These are phyloP conservation scores for Lecanoromycetidae sp. DNA, from an alignment of 2,329 filamentous ascomycete genomes.

Conservation along the genomic window DNA sequence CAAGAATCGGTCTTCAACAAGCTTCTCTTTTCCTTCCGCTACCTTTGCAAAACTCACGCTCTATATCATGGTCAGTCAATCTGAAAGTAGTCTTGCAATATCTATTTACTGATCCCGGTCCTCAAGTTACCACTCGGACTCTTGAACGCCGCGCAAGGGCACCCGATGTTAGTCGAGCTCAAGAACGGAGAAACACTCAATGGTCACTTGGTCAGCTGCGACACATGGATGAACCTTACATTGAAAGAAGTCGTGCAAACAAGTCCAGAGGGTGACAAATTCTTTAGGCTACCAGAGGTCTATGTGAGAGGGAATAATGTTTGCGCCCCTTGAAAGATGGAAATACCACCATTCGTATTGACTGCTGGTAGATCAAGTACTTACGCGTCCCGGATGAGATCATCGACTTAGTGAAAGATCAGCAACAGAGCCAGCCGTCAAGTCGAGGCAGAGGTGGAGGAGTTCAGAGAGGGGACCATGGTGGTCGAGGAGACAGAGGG, in stretches of 20 bases:
- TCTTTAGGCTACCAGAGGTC: slow-evolving; percentile 80
- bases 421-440: slow-evolving; percentile 59
- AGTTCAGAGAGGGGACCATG: slow-evolving; percentile 28
- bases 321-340: slow-evolving; percentile 25
- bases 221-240: slow-evolving; percentile 99
- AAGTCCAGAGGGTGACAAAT: slow-evolving; percentile 86
- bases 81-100: too few species aligned
- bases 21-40: too few species aligned
- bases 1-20: too few species aligned
- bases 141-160: slow-evolving; percentile 88
- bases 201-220: slow-evolving; percentile 89
- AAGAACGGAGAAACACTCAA: slow-evolving; percentile 97
- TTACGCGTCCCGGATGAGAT: slow-evolving; percentile 93
- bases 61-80: slow-evolving; percentile 1
- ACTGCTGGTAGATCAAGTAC: slow-evolving; percentile 73
- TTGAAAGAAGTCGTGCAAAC: slow-evolving; percentile 96
- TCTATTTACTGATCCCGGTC: neutral
- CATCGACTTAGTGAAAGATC: slow-evolving; percentile 84
- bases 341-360: neutral
- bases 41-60: neutral
- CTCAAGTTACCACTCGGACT: slow-evolving; percentile 59
- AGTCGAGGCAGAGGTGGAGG: slow-evolving; percentile 31
- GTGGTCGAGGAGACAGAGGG: slow-evolving; percentile 31
- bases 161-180: slow-evolving; percentile 94
- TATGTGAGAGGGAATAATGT: slow-evolving; percentile 98